Evolutionary conservation across 2,329 filamentous ascomycete genomes (phyloP).

Genomic region (Fusarium annulatum): DNA sequence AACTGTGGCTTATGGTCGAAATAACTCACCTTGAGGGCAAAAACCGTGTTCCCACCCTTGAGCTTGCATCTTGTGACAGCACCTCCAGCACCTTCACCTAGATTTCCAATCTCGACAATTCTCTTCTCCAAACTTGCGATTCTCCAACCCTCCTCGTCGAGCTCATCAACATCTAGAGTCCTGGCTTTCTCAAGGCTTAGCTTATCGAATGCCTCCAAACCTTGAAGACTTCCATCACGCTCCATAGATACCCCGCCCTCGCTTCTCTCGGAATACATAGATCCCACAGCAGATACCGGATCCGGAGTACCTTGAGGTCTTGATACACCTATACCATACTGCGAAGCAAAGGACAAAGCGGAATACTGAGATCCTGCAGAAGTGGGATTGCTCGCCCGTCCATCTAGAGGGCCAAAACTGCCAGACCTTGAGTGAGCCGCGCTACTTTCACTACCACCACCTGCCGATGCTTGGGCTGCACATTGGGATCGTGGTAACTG

Average conservation of each 20-base stretch:
- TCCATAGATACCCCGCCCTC: constrained; percentile 83
- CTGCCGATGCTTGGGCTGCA: constrained; percentile 71
- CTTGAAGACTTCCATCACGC: constrained; percentile 82
- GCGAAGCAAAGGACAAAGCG: constrained; percentile 80
- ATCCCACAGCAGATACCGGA: constrained; percentile 88
- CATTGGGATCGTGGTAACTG: constrained; percentile 64
- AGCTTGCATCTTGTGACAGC: constrained; percentile 92
- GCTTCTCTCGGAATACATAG: constrained; percentile 82
- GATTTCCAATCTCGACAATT: constrained; percentile 86
- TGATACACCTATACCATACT: constrained; percentile 74
- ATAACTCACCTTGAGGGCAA: constrained; percentile 87
- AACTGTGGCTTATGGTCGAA: neutral
- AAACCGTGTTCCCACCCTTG: constrained; percentile 91
- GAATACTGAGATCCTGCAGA: constrained; percentile 91
- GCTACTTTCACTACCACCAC: constrained; percentile 83
- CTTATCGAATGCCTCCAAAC: constrained; percentile 81
- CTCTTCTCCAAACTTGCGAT: constrained; percentile 90
- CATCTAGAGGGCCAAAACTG: constrained; percentile 82
- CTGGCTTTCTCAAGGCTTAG: constrained; percentile 84
- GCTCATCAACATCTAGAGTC: constrained; percentile 88
- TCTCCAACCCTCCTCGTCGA: constrained; percentile 95
- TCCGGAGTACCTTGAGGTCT: constrained; percentile 79
- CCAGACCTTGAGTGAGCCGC: constrained; percentile 83
- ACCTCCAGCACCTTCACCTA: constrained; percentile 95
- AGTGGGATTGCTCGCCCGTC: constrained; percentile 81